Evolutionary conservation across 1,139 yeast genomes (phyloP).

Genomic region (Arxiozyma bovina): DNA sequence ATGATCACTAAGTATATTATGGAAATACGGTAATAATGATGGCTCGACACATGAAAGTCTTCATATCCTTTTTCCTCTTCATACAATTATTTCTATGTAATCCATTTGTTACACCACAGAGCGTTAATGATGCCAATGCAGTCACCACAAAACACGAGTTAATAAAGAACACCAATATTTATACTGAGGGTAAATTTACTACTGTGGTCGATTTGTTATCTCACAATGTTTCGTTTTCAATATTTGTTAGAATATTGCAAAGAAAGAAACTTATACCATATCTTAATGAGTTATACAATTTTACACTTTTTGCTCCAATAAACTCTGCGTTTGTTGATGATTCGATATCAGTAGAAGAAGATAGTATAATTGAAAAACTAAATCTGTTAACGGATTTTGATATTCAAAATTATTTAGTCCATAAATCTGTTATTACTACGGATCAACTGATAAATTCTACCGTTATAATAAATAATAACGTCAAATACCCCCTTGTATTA

Average conservation of each 20-base stretch:
- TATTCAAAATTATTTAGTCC: slow-evolving; percentile 23
- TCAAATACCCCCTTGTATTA: slow-evolving; percentile 19
- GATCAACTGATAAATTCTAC: slow-evolving; percentile 12
- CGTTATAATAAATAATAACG: slow-evolving; percentile 13
- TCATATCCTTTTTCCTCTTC: not conserved
- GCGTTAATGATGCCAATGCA: not conserved
- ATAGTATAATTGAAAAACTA: not conserved
- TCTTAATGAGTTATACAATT: slow-evolving; percentile 54
- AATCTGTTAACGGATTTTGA: slow-evolving; percentile 11
- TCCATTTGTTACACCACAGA: not conserved
- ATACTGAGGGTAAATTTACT: slow-evolving; percentile 21
- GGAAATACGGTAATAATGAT: not conserved
- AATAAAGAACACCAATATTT: not conserved
- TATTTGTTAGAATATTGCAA: slow-evolving; percentile 59
- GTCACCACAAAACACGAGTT: not conserved
- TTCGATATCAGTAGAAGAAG: slow-evolving; percentile 18
- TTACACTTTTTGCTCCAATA: slow-evolving; percentile 77
- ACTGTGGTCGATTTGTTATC: slow-evolving; percentile 74
- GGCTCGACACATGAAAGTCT: not conserved
- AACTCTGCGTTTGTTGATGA: slow-evolving; percentile 61
- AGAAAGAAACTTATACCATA: slow-evolving; percentile 57
- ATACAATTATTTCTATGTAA: not conserved
- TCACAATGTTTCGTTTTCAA: slow-evolving; percentile 62
- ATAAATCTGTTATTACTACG: slow-evolving; percentile 16
- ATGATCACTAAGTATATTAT: not conserved